Conservation (phyloP, 495 filamentous ascomycete genomes). For the Aspergillus egyptiacus region DNA sequence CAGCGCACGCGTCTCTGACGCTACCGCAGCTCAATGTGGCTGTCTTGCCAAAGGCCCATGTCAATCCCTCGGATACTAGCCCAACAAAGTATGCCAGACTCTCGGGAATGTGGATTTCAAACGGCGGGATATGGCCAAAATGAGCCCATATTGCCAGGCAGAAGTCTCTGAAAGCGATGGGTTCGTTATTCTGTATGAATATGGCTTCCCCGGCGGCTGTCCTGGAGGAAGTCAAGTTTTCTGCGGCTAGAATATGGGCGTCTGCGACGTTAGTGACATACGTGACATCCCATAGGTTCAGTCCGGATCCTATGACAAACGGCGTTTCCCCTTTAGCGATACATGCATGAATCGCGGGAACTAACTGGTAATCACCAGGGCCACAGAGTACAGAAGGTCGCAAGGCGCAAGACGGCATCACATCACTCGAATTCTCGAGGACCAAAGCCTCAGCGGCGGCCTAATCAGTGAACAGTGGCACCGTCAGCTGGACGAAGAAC, state of each 20-base stretch:
- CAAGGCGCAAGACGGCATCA: slow-evolving; percentile 49
- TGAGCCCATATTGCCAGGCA: slow-evolving; percentile 54
- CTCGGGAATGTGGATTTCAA: slow-evolving; percentile 47
- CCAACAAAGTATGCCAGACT: slow-evolving; percentile 45
- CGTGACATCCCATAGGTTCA: slow-evolving; percentile 57
- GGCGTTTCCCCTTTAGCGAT: slow-evolving; percentile 51
- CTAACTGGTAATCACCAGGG: slow-evolving; percentile 47
- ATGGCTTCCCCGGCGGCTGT: slow-evolving; percentile 58
- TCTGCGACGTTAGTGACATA: slow-evolving; percentile 57
- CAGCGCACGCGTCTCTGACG: slow-evolving; percentile 49
- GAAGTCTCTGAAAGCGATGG: slow-evolving; percentile 55
- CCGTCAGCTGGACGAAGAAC: slow-evolving; percentile 12
- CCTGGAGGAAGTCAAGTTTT: slow-evolving; percentile 48
- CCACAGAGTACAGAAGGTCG: slow-evolving; percentile 54
- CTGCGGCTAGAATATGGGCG: slow-evolving; percentile 56
- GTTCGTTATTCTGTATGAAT: slow-evolving; percentile 60
- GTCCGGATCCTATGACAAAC: slow-evolving; percentile 51
- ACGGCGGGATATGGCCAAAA: slow-evolving; percentile 51
- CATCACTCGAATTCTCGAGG: slow-evolving; percentile 38
- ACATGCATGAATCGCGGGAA: slow-evolving; percentile 50
- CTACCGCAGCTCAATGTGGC: slow-evolving; percentile 51
- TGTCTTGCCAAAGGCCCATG: slow-evolving; percentile 44
- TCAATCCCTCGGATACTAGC: slow-evolving; percentile 42
- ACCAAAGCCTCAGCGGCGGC: slow-evolving; percentile 52
- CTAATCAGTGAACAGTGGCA: slow-evolving; percentile 22